Conservation (phyloP, 2,329 filamentous ascomycete species). For the Sarocladium oryzae region DNA sequence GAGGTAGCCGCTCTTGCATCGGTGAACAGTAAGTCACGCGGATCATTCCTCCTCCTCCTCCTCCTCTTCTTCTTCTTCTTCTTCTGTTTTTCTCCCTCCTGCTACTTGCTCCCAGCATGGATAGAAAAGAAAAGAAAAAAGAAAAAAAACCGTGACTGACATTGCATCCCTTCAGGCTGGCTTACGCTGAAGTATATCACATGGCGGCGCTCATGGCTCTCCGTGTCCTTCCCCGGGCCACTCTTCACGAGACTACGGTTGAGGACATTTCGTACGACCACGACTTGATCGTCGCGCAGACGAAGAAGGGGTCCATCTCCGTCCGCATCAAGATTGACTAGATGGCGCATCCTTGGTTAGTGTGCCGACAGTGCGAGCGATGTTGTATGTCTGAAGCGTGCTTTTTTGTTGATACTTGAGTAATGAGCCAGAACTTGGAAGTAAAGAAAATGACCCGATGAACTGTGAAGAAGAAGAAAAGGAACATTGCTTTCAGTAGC, state of each 20-base stretch:
- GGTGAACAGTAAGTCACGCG: slow-evolving; percentile 12
- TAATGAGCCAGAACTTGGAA: too few relatives aligned
- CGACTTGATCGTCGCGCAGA: slow-evolving; percentile 13
- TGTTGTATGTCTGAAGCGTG: too few relatives aligned
- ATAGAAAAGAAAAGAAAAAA: too few relatives aligned
- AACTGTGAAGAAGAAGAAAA: too few relatives aligned
- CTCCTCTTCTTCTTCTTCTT: neutral
- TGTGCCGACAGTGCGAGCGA: neutral
- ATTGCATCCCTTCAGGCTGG: slow-evolving; percentile 13
- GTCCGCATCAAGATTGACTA: slow-evolving; percentile 12
- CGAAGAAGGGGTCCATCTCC: slow-evolving; percentile 13
- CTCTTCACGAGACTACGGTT: slow-evolving; percentile 13
- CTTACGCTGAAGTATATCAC: slow-evolving; percentile 14
- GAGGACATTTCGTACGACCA: slow-evolving; percentile 15
- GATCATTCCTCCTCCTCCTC: neutral
- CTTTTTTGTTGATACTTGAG: too few relatives aligned
- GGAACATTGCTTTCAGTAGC: too few relatives aligned
- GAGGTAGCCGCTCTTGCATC: slow-evolving; percentile 12
- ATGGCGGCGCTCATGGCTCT: slow-evolving; percentile 13
- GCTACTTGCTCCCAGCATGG: too few relatives aligned
- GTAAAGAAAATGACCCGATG: too few relatives aligned
- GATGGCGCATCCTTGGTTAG: too few relatives aligned
- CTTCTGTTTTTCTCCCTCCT: too few relatives aligned
- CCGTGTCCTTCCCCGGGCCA: slow-evolving; percentile 12
- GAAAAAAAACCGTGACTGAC: too few relatives aligned